Evolutionary conservation across 306 rosid species (phyloP).

Genomic region (Citrullus amarus): DNA sequence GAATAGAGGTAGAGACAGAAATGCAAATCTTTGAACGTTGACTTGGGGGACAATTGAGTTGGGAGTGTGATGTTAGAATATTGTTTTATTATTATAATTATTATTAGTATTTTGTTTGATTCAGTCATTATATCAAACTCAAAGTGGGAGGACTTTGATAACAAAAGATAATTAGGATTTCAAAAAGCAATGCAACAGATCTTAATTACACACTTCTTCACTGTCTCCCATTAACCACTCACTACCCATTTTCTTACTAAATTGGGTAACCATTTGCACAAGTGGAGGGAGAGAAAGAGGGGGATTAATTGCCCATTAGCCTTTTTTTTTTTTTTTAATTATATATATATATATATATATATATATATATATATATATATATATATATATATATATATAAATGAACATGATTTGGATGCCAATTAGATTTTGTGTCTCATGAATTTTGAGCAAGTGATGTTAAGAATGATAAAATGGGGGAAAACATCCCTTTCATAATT

Average conservation of each 20-base stretch:
- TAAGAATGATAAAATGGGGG: too few species aligned
- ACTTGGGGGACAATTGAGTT: conserved; percentile 11
- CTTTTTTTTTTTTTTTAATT: too few species aligned
- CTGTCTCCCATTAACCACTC: neutral
- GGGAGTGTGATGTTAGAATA: neutral
- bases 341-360: too few species aligned
- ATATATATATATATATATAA: too few species aligned
- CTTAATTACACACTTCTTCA: neutral
- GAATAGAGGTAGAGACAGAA: conserved; percentile 26
- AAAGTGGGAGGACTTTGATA: neutral
- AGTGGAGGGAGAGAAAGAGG: neutral
- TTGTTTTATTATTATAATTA: neutral
- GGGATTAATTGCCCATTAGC: too few species aligned
- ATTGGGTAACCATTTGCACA: neutral
- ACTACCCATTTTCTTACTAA: neutral
- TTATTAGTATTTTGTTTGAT: neutral
- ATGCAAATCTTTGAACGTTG: conserved; percentile 79
- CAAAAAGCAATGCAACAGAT: neutral
- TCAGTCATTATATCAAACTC: neutral
- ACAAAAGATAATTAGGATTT: neutral
- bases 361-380: too few species aligned
- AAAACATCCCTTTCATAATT: too few species aligned
- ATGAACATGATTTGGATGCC: too few species aligned
- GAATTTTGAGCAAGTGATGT: too few species aligned
- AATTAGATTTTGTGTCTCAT: too few species aligned